A percentile compares a stretch with the other conserved stretches of the same genome.
These are phyloP conservation scores for Candida maris DNA, from an alignment of 805 yeast species.

Conservation along the genomic window DNA sequence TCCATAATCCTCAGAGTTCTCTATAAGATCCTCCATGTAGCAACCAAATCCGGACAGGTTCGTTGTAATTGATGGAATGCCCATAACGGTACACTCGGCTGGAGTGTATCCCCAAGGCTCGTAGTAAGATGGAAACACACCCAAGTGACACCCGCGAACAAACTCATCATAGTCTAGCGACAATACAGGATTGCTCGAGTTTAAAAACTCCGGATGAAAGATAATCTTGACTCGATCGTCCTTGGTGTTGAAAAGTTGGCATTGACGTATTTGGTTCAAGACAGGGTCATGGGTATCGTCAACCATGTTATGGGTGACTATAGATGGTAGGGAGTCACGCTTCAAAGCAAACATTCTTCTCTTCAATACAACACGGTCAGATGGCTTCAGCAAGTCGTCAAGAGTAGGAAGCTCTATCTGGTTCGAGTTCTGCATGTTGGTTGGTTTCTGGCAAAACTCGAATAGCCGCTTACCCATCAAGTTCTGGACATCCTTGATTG, in stretches of 20 bases:
- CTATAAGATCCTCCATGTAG: slow-evolving; percentile 96
- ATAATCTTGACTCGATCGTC: slow-evolving; percentile 91
- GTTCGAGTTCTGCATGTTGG: slow-evolving; percentile 41
- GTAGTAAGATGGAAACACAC: slow-evolving; percentile 96
- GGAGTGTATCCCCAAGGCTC: slow-evolving; percentile 99
- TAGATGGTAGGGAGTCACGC: slow-evolving; percentile 86
- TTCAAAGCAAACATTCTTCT: slow-evolving; percentile 91
- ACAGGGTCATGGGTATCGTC: slow-evolving; percentile 92
- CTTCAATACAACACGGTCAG: slow-evolving; percentile 84
- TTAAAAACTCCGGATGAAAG: slow-evolving; percentile 96
- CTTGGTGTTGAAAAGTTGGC: slow-evolving; percentile 83
- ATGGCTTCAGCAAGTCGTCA: slow-evolving; percentile 78
- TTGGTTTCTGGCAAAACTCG: slow-evolving; percentile 67
- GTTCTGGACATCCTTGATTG: slow-evolving; percentile 83
- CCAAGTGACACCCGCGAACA: slow-evolving; percentile 96
- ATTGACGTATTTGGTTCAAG: slow-evolving; percentile 85
- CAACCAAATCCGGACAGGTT: slow-evolving; percentile 97
- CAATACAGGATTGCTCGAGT: slow-evolving; percentile 89
- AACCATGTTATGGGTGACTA: slow-evolving; percentile 94
- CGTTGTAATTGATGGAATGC: slow-evolving; percentile 96
- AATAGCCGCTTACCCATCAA: slow-evolving; percentile 83
- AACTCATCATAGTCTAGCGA: slow-evolving; percentile 95
- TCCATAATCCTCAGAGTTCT: slow-evolving; percentile 91
- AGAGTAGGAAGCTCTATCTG: slow-evolving; percentile 57
- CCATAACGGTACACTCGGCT: slow-evolving; percentile 99